Evolutionary conservation across 345 rosid species (phyloP).

Genomic region (Schrenkiella parvula): DNA sequence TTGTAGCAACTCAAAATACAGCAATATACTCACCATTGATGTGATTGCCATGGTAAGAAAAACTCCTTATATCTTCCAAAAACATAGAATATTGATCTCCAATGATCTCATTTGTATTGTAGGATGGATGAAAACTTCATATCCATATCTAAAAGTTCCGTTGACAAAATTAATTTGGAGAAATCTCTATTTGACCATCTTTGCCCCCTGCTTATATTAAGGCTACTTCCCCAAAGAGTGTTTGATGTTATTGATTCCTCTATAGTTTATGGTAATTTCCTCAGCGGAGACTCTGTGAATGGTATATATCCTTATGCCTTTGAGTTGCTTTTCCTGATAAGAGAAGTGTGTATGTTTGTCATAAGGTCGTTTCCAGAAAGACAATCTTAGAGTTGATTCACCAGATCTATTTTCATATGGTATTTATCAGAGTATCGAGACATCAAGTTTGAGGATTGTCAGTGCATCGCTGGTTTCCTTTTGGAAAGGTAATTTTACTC

Average conservation of each 20-base stretch:
- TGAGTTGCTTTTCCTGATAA: background rate
- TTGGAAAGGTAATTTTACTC: slow-evolving; percentile 54
- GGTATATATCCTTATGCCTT: slow-evolving; percentile 38
- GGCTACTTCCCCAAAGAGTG: slow-evolving; percentile 79
- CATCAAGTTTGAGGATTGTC: slow-evolving; percentile 37
- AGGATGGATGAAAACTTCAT: slow-evolving; percentile 41
- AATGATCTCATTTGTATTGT: slow-evolving; percentile 3
- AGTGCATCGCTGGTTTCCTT: slow-evolving; percentile 60
- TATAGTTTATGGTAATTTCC: slow-evolving; percentile 54
- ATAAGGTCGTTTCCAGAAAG: background rate
- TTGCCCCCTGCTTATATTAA: slow-evolving; percentile 78
- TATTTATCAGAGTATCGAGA: slow-evolving; percentile 43
- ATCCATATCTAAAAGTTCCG: slow-evolving; percentile 31
- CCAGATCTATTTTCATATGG: background rate
- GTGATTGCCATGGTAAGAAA: background rate
- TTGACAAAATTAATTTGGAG: slow-evolving; percentile 37
- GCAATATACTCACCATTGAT: background rate
- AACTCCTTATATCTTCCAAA: background rate
- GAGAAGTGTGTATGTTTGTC: background rate
- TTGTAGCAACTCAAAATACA: background rate
- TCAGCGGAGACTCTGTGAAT: slow-evolving; percentile 31
- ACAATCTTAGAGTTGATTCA: background rate
- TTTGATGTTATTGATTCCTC: slow-evolving; percentile 54
- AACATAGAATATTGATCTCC: background rate
- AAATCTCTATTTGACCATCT: slow-evolving; percentile 66